Base-by-base conservation (phyloP, 768 basidiomycete genomes). In the Termitomyces sp. region DNA sequence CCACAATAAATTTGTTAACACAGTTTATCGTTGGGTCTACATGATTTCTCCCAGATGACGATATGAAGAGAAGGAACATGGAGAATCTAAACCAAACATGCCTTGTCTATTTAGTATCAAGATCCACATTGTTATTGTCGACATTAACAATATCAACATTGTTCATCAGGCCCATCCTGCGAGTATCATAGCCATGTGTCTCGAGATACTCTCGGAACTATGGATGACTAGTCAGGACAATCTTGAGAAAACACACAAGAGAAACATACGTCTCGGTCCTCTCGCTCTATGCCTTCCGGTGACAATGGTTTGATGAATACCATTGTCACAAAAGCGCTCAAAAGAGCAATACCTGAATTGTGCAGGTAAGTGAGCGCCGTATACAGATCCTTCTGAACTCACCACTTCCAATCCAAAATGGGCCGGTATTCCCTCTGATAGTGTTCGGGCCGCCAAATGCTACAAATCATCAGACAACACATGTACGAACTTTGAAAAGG, bases 131-230 rank as follows among this genome's bases (percentile, higher is more conserved):
- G 27, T 46, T 9, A 43, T 43, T 42, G 10, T 43, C 52, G 52
- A 42, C 42, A n/a, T 18, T 22, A 14, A 36, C 12, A 10, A 18
- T 20, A 34, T 50, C 32, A 3, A 5, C 32, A 30, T 32, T 16
- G 26, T 24, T 33, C 2, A 52, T 24, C 27, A 52, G 34, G 7
- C 55, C 56, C 60, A 61, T 61, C 14, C 45, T 20, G 26, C 55
- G 53, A 6, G 85, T 87, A 68, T 95, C 93, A 67, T 84, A 95
- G 9, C 91, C 91, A 66, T 93, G 71, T 16, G 74, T 78, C 65
- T 84, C 85, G 53, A 95, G 81, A 68, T 94, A 95, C 60, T 79
- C 80, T 57, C 90, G 88, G 84, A 95, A 95, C 81, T 87, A 62
- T 1, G 42, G 5, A 7, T 10, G 22, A 24, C 12, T 20, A 14